A percentile compares a stretch with the other conserved stretches of the same genome.
Conservation (phyloP, 345 rosid genomes). For the Populus davidiana region DNA sequence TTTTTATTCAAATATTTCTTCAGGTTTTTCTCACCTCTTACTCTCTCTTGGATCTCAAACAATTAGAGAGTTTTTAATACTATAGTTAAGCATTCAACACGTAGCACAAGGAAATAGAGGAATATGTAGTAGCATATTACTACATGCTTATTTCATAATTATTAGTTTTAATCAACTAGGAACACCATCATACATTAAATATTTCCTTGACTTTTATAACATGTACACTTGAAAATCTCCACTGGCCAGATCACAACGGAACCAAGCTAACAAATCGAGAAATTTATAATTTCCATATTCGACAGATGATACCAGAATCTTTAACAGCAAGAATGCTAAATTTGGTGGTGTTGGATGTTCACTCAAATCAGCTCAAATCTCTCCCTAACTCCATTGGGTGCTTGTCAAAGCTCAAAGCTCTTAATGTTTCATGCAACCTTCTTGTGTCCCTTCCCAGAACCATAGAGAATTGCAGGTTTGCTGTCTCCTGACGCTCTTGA, state of each 20-base stretch:
- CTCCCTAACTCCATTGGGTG: conserved; percentile 86
- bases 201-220: neutral
- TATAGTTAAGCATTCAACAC: neutral
- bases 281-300: neutral
- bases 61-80: too few species aligned
- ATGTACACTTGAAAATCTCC: neutral
- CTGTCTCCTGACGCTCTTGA: neutral
- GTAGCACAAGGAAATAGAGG: too few species aligned
- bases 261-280: neutral
- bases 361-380: conserved; percentile 70
- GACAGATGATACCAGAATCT: conserved; percentile 80
- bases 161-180: too few species aligned
- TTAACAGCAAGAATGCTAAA: conserved; percentile 75
- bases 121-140: too few species aligned
- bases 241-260: neutral
- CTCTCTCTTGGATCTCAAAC: neutral
- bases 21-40: neutral
- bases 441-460: conserved; percentile 61
- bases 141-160: too few species aligned
- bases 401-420: conserved; percentile 70
- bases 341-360: conserved; percentile 67
- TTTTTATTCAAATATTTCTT: too few species aligned
- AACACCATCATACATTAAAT: too few species aligned
- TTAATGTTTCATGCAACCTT: conserved; percentile 78
- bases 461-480: conserved; percentile 79